Evolutionary conservation across 208 protist species (phyloP), one percentile per base, ranked within the genome.

Genomic region (Crithidia mellificae): DNA sequence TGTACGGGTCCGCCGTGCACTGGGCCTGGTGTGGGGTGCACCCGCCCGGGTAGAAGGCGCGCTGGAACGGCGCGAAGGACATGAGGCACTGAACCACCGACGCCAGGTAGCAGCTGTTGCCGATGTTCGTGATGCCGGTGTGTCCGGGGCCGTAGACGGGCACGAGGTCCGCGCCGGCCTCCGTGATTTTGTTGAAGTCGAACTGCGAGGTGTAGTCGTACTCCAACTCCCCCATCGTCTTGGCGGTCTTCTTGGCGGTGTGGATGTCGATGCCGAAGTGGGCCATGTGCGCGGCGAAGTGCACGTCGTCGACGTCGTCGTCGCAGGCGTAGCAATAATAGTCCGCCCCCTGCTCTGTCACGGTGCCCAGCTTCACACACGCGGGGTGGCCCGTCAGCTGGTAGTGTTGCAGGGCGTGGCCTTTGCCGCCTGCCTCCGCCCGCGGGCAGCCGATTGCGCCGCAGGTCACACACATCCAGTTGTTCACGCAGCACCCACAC

Each of bases 81-180:
- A 98, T 87, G 32, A 99, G 76, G 51, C 91, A 87, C 85, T 99
- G 98, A 75, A 99, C 41, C 1, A 98, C 88, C 15, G 94, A 97
- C n/a, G 91, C 81, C 58, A 99, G 88, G 81, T 99, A 99, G 83
- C 98, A 99, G 51, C 81, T 98, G 76, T 99, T 99, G 46, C 98
- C 98, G 44, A 99, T 87, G 84, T 99, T 99, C 39, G 80, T 58
- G 50, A 99, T 95, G 22, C 93, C 93, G 3, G 92, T 97, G 68
- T 82, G 86, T 1, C 97, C 98, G 8, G 97, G 91, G 0, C 98
- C 98, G 77, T 87, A 98, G 0, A 95, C 75, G 34, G 92, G 89
- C 36, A 81, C 69, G 44, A 99, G 80, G 11, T 81, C 69, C 55
- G 81, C 86, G 55, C 93, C 96, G 17, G 80, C 85, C 73, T 97